Evolutionary conservation across 768 basidiomycete genomes (phyloP), one percentile per base, ranked within the genome.

Genomic region (Psilocybe cubensis): DNA sequence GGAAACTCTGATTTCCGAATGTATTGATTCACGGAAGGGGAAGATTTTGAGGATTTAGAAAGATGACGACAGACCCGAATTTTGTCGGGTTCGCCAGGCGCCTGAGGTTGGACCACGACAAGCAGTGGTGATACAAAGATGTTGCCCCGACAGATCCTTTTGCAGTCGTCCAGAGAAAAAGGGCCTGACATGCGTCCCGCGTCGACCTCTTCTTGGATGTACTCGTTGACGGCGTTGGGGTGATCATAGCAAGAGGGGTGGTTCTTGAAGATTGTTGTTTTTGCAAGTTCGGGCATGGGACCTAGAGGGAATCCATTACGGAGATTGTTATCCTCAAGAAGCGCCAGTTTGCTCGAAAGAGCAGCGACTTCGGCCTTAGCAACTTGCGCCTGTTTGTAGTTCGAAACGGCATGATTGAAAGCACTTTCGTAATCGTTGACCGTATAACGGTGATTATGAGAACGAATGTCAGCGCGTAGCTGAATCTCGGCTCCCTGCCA

Each of bases 261-360:
- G 38, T 71, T 68, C 0, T 51, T 54, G 7, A 71, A 54, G n/a
- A 71, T 67, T 33, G 66, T 48, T 1, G 66, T 59, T 2, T 47
- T 11, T 2, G 14, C 8, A 25, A 67, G 55, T 8, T 21, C 2
- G 46, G 73, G 70, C 62, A 78, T 72, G 1, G 62, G 43, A 1
- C 74, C 73, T 3, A 77, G 50, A 0, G 70, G 72, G 47, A 77
- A 77, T 1, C 75, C 71, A 17, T 64, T 7, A 0, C 54, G 56
- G 0, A 79, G 64, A 17, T 74, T 74, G 4, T 54, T 0, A 4
- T 66, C 46, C 1, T 78, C 64, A 1, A 60, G 11, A 0, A 75
- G 75, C n/a, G n/a, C n/a, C n/a, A n/a, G n/a, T n/a, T n/a, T n/a
- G n/a, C n/a, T n/a, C n/a, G n/a, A n/a, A n/a, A n/a, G n/a, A n/a